Percentiles rank a stretch among this genome's conserved stretches.
Conservation (phyloP, 2,329 filamentous ascomycete genomes). For the Aspergillus pseudoterreus region DNA sequence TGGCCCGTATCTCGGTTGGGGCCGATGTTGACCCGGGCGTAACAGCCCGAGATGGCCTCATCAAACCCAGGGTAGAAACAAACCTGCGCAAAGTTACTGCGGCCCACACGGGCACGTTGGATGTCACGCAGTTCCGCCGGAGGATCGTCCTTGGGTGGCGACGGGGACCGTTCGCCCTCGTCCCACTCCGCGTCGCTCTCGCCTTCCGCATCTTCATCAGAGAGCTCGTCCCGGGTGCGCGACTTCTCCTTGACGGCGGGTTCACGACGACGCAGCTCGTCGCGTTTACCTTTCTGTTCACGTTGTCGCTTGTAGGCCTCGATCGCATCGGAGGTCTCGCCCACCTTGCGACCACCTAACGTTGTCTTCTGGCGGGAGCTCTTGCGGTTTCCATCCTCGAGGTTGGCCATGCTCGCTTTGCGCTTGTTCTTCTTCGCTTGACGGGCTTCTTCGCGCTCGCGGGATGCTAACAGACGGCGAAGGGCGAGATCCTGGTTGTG, state of each 20-base stretch:
- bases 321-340: slow-evolving; percentile 68
- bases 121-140: slow-evolving; percentile 75
- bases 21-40: slow-evolving; percentile 78
- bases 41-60: slow-evolving; percentile 75
- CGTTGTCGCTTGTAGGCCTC: slow-evolving; percentile 64
- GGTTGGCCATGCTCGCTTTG: slow-evolving; percentile 72
- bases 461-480: slow-evolving; percentile 68
- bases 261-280: slow-evolving; percentile 45
- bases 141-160: slow-evolving; percentile 59
- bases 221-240: slow-evolving; percentile 59
- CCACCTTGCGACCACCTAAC: slow-evolving; percentile 61
- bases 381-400: slow-evolving; percentile 74
- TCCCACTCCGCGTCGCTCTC: slow-evolving; percentile 81
- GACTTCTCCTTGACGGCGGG: slow-evolving; percentile 50
- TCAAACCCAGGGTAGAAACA: slow-evolving; percentile 94
- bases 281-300: slow-evolving; percentile 54
- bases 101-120: slow-evolving; percentile 76
- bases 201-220: slow-evolving; percentile 61
- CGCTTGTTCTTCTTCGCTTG: slow-evolving; percentile 58
- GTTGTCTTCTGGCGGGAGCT: slow-evolving; percentile 68
- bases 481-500: slow-evolving; percentile 79
- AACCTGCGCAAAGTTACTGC: slow-evolving; percentile 81
- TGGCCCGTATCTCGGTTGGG: slow-evolving; percentile 67
- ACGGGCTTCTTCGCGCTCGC: slow-evolving; percentile 59
- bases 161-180: slow-evolving; percentile 51